Conservation (phyloP, 768 basidiomycete genomes). For the Amanita jacksonii region DNA sequence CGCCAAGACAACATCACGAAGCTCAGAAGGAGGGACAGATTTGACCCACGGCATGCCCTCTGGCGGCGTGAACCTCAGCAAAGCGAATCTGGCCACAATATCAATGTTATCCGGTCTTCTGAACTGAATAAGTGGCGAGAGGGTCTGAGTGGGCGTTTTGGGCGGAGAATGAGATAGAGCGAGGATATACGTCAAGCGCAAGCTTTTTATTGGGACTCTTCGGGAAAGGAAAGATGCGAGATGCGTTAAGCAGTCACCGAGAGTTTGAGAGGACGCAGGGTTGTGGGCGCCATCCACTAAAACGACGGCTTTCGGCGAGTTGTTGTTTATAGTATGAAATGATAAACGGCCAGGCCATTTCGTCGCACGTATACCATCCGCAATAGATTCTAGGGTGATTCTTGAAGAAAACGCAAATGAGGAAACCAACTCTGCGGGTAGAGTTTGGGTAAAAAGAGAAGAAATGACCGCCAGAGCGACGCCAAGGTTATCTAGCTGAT, state of each 20-base stretch:
- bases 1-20: conserved; percentile 34
- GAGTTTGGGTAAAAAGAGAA: conserved; percentile 38
- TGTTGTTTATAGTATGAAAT: conserved; percentile 38
- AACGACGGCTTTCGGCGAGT: conserved; percentile 25
- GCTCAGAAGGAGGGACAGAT: conserved; percentile 41
- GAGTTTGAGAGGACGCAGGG: conserved; percentile 57
- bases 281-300: conserved; percentile 96
- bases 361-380: conserved; percentile 46
- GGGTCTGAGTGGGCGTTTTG: conserved; percentile 66
- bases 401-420: conserved; percentile 16
- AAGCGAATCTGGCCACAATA: conserved; percentile 38
- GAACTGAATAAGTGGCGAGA: conserved; percentile 53
- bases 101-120: conserved; percentile 21
- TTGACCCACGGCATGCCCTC: conserved; percentile 95
- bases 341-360: conserved; percentile 82
- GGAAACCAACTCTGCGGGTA: too few relatives aligned
- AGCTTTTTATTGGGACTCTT: too few relatives aligned
- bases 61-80: conserved; percentile 60
- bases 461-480: conserved; percentile 57
- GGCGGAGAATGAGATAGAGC: conserved; percentile 82
- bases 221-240: conserved; percentile 14
- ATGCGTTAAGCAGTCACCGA: conserved; percentile 55
- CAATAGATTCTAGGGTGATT: conserved; percentile 42
- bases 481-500: conserved; percentile 82
- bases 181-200: conserved; percentile 62